Base-by-base conservation (phyloP, 2,329 filamentous ascomycete species). In the Monilinia laxa region DNA sequence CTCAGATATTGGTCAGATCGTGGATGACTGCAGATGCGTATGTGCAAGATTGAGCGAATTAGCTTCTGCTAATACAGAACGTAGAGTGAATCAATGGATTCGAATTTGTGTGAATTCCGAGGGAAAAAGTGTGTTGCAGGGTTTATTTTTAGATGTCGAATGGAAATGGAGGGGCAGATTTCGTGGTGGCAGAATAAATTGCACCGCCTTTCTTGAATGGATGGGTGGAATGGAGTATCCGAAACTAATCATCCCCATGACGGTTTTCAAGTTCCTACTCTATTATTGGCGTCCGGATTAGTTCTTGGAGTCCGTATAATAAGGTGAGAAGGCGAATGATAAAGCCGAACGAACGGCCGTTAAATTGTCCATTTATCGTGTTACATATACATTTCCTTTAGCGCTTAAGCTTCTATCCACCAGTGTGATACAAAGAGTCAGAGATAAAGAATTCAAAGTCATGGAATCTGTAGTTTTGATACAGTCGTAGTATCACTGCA, bases 111-210 rank as follows among this genome's bases (percentile, higher is more conserved):
- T n/a, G 28, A 49, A 40, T 47, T 23, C 28, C 18, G 28, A 60
- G 57, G 20, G 42, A 28, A 51, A 60, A 60, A 18, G 20, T 49
- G 42, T 59, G 20, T 59, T n/a, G 42, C 57, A 49, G 42, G 57
- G 57, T 23, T 59, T 59, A 49, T 59, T 59, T 59, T 49, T 49
- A 20, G 57, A 49, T 35, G 1, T 14, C 14, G 16, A 49, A 35
- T 59, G 57, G 42, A 59, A 25, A 45, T 45, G 57, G 11, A 51
- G 23, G n/a, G 57, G 47, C 31, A 3, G 12, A 59, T 35, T 10
- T 4, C 11, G 6, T 5, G 23, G 14, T 25, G 57, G 57, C 57
- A 60, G 57, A 60, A 51, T 47, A 25, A 42, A 38, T 18, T 38
- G 28, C 57, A 60, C 57, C 57, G 57, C 45, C 45, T 51, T 51